Evolutionary conservation across 345 rosid species (phyloP), one percentile per base, ranked within the genome.

Genomic region (Bruguiera sexangula): DNA sequence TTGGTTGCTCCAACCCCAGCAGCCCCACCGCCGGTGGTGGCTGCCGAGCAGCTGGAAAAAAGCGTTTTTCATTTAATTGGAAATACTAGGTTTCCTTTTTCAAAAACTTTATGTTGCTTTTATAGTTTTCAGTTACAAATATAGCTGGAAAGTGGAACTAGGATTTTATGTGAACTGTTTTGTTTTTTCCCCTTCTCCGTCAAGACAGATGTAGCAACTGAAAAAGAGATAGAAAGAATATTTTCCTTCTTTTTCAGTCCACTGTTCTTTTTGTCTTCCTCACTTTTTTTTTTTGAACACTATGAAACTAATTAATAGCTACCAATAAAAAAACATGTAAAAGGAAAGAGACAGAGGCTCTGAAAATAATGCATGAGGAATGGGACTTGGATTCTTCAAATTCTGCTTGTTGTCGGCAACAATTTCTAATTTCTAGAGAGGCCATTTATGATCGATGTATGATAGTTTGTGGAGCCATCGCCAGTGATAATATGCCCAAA

Each of bases 1-100:
- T 75, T 62, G 80, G 81, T 59, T 30, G 65, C 66, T 75, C 73
- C 7, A 46, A 63, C 46, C 26, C 76, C 62, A 48, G 21, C 52
- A 31, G 55, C 29, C 68, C 81, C 51, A 27, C 73, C 22, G 75
- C 69, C 29, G 69, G 78, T 62, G 72, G 82, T 59, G 74, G 75
- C 69, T 50, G 69, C 53, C 37, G 22, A 62, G 57, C 6, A 11
- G 27, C 34, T 24, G 6, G 19, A 19, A 18, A 24, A 58, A 20
- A 24, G 53, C 2, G 24, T 67, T 34, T 8, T 5, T 2, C 56
- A 55, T 58, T 26, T 16, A 5, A 19, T 66, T 36, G 2, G 60
- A 63, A 8, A 36, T 4, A 29, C 52, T 6, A 43, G 50, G 50
- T 13, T 43, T 2, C 50, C 19, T 8, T 43, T 43, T 43, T 13